These are phyloP conservation scores for Adiantum capillusveneris DNA, from an alignment of 75 land plant genomes.

Conservation along the genomic window DNA sequence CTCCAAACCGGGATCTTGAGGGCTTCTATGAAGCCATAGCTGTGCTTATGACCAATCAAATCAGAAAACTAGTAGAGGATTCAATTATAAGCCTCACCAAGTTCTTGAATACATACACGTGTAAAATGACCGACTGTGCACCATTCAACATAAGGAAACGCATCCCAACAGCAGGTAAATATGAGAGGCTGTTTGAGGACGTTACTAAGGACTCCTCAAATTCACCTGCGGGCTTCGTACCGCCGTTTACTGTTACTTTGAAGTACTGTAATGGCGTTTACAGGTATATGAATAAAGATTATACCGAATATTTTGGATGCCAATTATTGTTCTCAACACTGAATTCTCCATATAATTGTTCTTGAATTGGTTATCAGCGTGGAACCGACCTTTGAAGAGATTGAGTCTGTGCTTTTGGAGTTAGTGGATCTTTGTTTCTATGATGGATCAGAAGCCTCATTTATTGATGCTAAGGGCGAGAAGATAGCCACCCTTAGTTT, in stretches of 20 bases:
- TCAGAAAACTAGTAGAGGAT: conserved; percentile 22
- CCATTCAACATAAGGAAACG: not conserved
- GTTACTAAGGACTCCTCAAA: not conserved
- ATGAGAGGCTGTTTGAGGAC: not conserved
- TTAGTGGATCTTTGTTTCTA: conserved; percentile 14
- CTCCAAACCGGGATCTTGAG: conserved; percentile 15
- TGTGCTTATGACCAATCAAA: conserved; percentile 26
- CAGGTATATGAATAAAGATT: conserved; percentile 22
- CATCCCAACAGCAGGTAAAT: not conserved
- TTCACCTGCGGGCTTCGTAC: conserved; percentile 6
- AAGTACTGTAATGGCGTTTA: conserved; percentile 19
- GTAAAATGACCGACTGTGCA: not conserved
- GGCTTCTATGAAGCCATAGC: conserved; percentile 34
- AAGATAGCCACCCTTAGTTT: conserved; percentile 13
- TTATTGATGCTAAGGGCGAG: conserved; percentile 18
- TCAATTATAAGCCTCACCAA: conserved; percentile 13
- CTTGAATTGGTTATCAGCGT: too few species aligned
- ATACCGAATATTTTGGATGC: too few species aligned
- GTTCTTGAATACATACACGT: conserved; percentile 7
- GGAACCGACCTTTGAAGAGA: conserved; percentile 23
- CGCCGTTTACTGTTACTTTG: conserved; percentile 19
- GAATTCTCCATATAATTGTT: too few species aligned
- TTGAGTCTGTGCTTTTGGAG: conserved; percentile 9
- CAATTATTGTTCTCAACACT: too few species aligned
- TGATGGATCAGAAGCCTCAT: conserved; percentile 11